Base-by-base conservation (phyloP, 164 flowering plant species). In the Vitis rupestris region DNA sequence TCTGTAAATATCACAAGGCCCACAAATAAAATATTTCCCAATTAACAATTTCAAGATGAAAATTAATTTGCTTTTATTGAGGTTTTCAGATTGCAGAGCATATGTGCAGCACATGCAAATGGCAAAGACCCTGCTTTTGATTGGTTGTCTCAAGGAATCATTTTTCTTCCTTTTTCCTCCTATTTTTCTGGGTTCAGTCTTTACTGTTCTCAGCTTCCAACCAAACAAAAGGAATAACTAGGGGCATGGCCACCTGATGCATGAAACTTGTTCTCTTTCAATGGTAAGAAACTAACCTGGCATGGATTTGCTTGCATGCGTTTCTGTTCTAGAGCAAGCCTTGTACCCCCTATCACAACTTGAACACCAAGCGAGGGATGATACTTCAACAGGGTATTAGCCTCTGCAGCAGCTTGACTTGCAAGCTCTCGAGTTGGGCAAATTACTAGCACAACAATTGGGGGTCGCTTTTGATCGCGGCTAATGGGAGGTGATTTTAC, bases 341-440 rank as follows among this genome's bases (percentile, higher is more conserved):
- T 83, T 54, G 92, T 88, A 50, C 99, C 99, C 58, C 99, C 99
- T 17, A 93, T 96, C 71, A 96, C 98, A 79, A 90, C 95, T 87
- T 96, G 99, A 58, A 90, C 99, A 50, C 98, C 97, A 60, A 92
- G 80, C 54, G 98, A 81, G 70, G 98, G 88, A 81, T 96, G 99
- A 82, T 90, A 90, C 78, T 90, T 96, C 81, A 96, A 82, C 74
- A 96, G 71, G 0, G 50, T 87, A 56, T 78, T 78, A 71, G 97
- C 99, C 83, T 92, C 98, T 29, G 83, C 80, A 74, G 96, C 88
- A 78, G 97, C 97, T 82, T 96, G 99, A 77, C 65, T 80, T 50
- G 98, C 99, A 72, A 96, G 97, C 82, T 96, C 99, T 63, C 99
- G 78, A 19, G 99, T 96, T 71, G 99, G 99, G 82, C 99, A 96